Base-by-base conservation (phyloP, 768 basidiomycete genomes). In the Amanita muscaria region DNA sequence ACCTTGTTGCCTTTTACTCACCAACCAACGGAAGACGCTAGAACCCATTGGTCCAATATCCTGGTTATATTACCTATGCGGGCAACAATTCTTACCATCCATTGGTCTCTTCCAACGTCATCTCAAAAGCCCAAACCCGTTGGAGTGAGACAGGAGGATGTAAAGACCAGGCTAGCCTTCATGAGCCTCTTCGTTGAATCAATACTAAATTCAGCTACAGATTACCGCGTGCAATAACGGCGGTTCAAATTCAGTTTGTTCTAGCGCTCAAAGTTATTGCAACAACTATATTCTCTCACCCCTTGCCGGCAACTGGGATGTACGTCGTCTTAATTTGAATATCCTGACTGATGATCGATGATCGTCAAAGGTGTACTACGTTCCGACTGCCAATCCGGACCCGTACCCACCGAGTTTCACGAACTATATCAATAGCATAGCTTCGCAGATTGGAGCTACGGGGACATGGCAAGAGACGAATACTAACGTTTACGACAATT, bases 181-280 rank as follows among this genome's bases (percentile, higher is more conserved):
- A n/a, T n/a, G n/a, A n/a, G n/a, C 24, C 15, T 30, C 30, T 12
- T 15, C 15, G 3, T 22, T 21, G 7, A 14, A 6, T 21, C 24
- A 4, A 30, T 42, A 3, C 29, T n/a, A 31, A 42, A 30, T 15
- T 31, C 23, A n/a, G 15, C 39, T 33, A 15, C 46, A 78, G 74
- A 80, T 80, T 50, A 63, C 59, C 2, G 55, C 63, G 1, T 81
- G 80, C 56, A 66, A 80, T 55, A 65, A 65, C 45, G 63, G 59
- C 1, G 73, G 71, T 16, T 63, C 63, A 14, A 65, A 76, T 48
- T 57, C 64, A 0, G 70, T 71, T 4, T 83, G 80, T 56, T 74
- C 79, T 0, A 49, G 51, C 2, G 80, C 80, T 4, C 79, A 80
- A 54, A 63, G 53, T 37, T 77, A 59, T 63, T 83, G 80, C 63